phyloP scores from a whole-genome alignment of 2,329 filamentous ascomycete species.

The Fusarium tupiense region DNA sequence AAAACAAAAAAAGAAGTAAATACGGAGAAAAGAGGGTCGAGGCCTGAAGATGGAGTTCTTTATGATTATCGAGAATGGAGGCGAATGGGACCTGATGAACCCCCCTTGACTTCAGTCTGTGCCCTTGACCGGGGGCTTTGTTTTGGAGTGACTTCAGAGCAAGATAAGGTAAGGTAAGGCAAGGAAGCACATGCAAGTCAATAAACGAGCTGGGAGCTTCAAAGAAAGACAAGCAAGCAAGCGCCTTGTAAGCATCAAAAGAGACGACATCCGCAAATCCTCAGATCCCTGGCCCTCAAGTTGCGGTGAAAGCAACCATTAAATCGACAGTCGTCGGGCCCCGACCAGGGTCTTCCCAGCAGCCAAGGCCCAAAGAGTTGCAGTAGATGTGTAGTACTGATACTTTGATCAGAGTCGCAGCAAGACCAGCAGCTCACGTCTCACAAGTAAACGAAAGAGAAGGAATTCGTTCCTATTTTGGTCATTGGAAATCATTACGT shows the following conservation, averaged over 20 bases:
- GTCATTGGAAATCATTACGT: neutral
- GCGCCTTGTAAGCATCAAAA: conserved; percentile 19
- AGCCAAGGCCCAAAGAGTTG: conserved; percentile 9
- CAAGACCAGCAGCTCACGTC: neutral
- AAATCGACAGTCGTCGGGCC: conserved; percentile 27
- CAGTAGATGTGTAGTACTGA: conserved; percentile 3
- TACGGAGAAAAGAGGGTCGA: conserved; percentile 23
- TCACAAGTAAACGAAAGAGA: neutral
- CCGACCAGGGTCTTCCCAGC: conserved; percentile 40
- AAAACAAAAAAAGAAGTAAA: neutral
- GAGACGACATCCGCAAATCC: conserved; percentile 20
- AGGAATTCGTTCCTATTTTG: neutral
- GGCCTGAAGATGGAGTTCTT: conserved; percentile 13
- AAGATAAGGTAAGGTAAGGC: neutral
- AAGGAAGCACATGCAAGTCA: conserved; percentile 16
- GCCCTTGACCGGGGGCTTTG: neutral
- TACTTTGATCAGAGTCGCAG: neutral
- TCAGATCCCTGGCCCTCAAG: conserved; percentile 38
- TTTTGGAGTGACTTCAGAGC: neutral
- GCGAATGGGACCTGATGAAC: neutral
- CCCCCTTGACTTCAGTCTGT: neutral
- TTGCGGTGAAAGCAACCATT: conserved; percentile 44
- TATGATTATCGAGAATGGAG: conserved; percentile 10
- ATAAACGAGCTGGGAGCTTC: neutral
- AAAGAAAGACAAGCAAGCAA: neutral